Percentiles rank a stretch among this genome's conserved stretches.
Conservation (phyloP, 441 rosid species). For the Gossypium laxum region DNA sequence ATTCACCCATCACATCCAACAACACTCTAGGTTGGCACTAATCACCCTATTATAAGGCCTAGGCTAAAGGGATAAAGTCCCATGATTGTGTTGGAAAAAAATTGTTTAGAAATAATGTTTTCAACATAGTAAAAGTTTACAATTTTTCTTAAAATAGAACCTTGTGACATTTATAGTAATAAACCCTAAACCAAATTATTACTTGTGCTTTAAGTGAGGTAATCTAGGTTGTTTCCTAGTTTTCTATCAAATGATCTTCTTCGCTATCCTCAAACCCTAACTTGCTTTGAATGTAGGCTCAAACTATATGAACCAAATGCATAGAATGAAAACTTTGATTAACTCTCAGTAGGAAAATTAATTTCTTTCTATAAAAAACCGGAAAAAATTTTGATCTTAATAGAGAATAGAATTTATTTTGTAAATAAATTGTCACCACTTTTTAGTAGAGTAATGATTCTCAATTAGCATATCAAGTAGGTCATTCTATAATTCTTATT, state of each 20-base stretch:
- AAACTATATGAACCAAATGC: no score
- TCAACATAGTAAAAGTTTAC: background rate
- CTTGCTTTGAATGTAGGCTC: background rate
- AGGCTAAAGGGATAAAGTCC: background rate
- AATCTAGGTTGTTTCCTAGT: background rate
- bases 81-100: background rate
- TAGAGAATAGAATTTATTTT: no score
- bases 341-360: background rate
- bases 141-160: no score
- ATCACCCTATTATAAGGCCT: background rate
- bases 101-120: background rate
- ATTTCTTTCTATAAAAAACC: background rate
- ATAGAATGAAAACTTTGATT: background rate
- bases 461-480: background rate
- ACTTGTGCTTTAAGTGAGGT: background rate
- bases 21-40: background rate
- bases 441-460: background rate
- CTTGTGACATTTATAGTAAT: background rate
- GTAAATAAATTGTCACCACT: background rate
- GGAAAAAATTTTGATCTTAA: no score
- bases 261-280: background rate
- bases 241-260: background rate
- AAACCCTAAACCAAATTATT: background rate
- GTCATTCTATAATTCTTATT: background rate
- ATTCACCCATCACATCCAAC: background rate